Base-by-base conservation (phyloP, 2,329 filamentous ascomycete genomes). In the Epichloe sp. region DNA sequence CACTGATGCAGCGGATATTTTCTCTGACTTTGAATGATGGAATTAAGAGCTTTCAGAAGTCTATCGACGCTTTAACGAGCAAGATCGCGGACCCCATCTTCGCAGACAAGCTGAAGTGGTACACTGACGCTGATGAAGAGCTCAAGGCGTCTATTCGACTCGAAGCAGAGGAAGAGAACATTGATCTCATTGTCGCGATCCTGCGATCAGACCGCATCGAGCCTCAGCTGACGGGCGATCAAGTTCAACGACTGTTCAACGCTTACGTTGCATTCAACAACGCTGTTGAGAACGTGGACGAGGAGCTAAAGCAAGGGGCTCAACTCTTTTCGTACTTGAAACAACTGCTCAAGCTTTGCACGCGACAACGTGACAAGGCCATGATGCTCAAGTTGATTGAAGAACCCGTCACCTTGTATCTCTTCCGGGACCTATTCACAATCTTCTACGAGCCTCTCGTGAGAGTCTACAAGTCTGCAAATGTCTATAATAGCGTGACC, bases 381-480 rank as follows among this genome's bases (percentile, higher is more conserved):
- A 96, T 95, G 90, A 97, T 98, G 91, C 74, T 96, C 50, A 80
- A 83, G 55, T 83, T 97, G 61, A 93, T 98, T 49, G 90, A 97
- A 68, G 91, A 98, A 71, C 88, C 93, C 0, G 90, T 91, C n/a
- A 97, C 93, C 0, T 75, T 98, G n/a, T 86, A 94, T 63, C 77
- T 98, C 31, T 93, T 98, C 77, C 82, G 89, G 46, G 93, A 98
- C 62, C 77, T 98, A 23, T 97, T 98, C 66, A 95, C 89, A 36
- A 97, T 98, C 64, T 98, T 98, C 71, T 98, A 98, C 69, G 93
- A 98, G 65, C 93, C 93, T 0, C 81, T 98, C 21, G 88, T 98
- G 15, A 80, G 93, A 46, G 93, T 98, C 0, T 98, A 98, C 76
- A 98, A 97, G 70, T 95, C 90, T 19, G 93, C 93, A 57, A 98